Conservation (phyloP, 495 filamentous ascomycete species). For the Aspergillus incahuasiensis region DNA sequence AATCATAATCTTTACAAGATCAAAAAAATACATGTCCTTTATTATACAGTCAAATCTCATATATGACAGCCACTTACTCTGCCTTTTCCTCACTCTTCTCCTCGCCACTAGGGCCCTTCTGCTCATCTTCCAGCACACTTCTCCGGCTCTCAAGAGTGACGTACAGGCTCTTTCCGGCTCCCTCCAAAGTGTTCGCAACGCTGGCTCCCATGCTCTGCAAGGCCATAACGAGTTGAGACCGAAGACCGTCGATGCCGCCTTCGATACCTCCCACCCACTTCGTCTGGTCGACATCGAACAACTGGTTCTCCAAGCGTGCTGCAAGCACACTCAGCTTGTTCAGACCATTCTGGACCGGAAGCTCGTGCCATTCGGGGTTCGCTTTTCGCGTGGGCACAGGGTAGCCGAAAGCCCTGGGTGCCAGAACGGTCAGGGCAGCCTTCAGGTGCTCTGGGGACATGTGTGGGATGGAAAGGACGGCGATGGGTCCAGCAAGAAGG, state of each 20-base stretch:
- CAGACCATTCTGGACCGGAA: constrained; percentile 68
- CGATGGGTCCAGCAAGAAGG: constrained; percentile 75
- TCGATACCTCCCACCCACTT: constrained; percentile 83
- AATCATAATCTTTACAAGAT: constrained; percentile 18
- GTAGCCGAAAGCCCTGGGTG: constrained; percentile 65
- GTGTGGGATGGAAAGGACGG: constrained; percentile 70
- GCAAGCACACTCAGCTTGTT: constrained; percentile 84
- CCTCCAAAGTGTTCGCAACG: constrained; percentile 68
- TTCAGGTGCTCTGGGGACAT: constrained; percentile 80
- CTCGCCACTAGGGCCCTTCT: constrained; percentile 28
- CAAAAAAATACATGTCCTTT: constrained; percentile 15
- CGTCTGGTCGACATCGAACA: constrained; percentile 74
- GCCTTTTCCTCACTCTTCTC: constrained; percentile 27
- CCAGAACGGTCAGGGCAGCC: constrained; percentile 67
- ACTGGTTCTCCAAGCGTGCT: constrained; percentile 73
- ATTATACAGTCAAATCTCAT: constrained; percentile 36
- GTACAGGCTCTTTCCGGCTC: constrained; percentile 72
- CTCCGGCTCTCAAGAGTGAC: constrained; percentile 76
- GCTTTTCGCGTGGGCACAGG: constrained; percentile 68
- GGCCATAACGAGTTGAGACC: constrained; percentile 73
- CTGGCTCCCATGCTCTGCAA: constrained; percentile 71
- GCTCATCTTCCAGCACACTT: constrained; percentile 71
- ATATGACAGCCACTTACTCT: constrained; percentile 19
- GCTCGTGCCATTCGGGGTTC: constrained; percentile 76
- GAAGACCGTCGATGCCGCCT: constrained; percentile 74